Percentiles rank a stretch among this genome's conserved stretches.
These are phyloP conservation scores for Boletus rex-veris DNA, from an alignment of 768 basidiomycete species.

Conservation along the genomic window DNA sequence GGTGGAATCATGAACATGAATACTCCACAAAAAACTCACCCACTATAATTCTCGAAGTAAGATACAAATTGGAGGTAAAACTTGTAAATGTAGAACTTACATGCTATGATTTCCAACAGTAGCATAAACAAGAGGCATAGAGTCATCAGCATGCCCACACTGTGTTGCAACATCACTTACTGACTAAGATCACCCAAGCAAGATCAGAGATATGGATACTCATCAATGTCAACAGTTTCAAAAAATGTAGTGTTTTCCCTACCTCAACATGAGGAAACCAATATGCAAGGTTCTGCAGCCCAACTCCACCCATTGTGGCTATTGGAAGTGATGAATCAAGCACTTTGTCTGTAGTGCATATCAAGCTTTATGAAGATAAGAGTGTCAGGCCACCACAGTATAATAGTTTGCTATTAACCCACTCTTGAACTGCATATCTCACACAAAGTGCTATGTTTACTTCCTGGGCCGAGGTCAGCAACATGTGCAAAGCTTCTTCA, in stretches of 20 bases:
- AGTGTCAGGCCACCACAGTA: neutral
- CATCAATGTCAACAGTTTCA: neutral
- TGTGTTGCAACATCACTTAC: neutral
- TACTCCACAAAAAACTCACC: neutral
- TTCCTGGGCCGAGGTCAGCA: slow-evolving; percentile 6
- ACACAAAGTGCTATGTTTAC: slow-evolving; percentile 5
- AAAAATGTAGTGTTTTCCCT: neutral
- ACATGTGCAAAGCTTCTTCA: neutral
- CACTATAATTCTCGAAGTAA: too few relatives aligned
- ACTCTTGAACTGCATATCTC: slow-evolving; percentile 4
- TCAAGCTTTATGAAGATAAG: neutral
- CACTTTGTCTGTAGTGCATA: neutral
- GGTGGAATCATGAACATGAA: neutral
- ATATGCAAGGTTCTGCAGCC: neutral
- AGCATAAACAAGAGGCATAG: neutral
- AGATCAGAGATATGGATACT: neutral
- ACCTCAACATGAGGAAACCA: slow-evolving; percentile 6
- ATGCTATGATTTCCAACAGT: neutral
- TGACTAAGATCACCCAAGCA: neutral
- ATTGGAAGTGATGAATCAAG: neutral
- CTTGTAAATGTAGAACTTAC: neutral
- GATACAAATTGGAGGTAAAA: too few relatives aligned
- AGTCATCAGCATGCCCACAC: neutral
- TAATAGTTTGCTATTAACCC: neutral
- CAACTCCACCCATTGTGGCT: neutral